Conservation (phyloP, 305 asterid genomes). For the Solanum hybrid region DNA sequence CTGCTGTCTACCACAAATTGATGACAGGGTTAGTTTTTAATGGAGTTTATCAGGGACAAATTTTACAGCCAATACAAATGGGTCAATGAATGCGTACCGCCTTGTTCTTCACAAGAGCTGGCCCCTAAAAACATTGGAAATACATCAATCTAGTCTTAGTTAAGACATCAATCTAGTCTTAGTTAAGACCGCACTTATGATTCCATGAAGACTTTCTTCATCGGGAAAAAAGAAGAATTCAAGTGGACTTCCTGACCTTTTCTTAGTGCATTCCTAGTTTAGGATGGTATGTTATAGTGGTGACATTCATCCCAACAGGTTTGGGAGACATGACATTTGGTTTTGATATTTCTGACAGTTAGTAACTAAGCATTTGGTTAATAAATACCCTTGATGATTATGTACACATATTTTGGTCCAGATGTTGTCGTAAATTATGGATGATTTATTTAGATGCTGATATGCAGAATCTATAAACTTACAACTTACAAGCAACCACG, state of each 20-base stretch:
- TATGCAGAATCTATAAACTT: neutral
- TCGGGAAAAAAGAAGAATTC: neutral
- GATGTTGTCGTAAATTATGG: neutral
- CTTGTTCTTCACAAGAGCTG: neutral
- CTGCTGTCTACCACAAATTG: neutral
- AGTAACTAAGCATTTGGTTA: neutral
- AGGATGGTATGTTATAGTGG: neutral
- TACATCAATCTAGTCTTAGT: neutral
- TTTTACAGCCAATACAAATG: neutral
- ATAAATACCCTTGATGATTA: neutral
- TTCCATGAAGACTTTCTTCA: neutral
- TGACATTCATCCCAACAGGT: neutral
- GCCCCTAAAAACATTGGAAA: neutral
- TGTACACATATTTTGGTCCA: neutral
- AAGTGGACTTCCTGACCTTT: neutral
- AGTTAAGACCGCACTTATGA: neutral
- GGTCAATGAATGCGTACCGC: neutral
- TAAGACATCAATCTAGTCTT: neutral
- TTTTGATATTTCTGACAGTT: neutral
- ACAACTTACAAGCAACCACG: neutral
- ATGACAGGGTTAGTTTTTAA: neutral
- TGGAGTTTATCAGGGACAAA: neutral
- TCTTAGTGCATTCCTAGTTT: neutral
- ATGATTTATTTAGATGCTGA: neutral
- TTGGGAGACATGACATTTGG: neutral